phyloP scores from a whole-genome alignment of 306 rosid species.

The Amphicarpaea edgeworthii region DNA sequence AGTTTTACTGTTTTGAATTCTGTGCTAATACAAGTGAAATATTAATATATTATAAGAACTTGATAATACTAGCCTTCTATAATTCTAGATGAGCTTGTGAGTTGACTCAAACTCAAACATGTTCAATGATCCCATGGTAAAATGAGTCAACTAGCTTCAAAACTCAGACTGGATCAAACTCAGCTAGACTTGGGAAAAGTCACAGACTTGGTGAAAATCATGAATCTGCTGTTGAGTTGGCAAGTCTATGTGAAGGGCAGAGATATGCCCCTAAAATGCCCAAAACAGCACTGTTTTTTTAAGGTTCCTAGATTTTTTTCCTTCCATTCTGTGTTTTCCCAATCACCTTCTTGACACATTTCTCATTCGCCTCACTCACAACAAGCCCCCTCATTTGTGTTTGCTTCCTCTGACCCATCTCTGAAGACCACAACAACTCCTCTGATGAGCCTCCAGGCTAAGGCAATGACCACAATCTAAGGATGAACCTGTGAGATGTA shows the following conservation, averaged over 20 bases:
- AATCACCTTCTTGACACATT: neutral
- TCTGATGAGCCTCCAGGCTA: neutral
- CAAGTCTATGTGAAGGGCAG: too few species aligned
- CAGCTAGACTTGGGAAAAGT: neutral
- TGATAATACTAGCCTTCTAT: conserved; percentile 9
- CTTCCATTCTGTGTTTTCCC: neutral
- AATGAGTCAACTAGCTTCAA: neutral
- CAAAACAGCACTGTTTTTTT: neutral
- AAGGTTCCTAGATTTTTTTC: neutral
- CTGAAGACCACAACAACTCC: neutral
- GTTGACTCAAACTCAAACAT: neutral
- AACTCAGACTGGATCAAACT: neutral
- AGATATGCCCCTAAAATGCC: neutral
- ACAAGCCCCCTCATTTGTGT: neutral
- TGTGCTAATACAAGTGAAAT: conserved; percentile 9
- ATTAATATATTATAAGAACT: conserved; percentile 12
- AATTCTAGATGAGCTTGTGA: neutral
- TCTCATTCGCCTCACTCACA: neutral
- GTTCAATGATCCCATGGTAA: neutral
- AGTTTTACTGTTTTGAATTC: neutral
- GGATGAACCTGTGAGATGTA: neutral
- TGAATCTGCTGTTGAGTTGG: too few species aligned
- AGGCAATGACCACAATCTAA: neutral
- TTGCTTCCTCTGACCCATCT: neutral
- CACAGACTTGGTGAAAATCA: too few species aligned